phyloP scores from a whole-genome alignment of 257 asterid genomes.

The Asclepias syriaca region DNA sequence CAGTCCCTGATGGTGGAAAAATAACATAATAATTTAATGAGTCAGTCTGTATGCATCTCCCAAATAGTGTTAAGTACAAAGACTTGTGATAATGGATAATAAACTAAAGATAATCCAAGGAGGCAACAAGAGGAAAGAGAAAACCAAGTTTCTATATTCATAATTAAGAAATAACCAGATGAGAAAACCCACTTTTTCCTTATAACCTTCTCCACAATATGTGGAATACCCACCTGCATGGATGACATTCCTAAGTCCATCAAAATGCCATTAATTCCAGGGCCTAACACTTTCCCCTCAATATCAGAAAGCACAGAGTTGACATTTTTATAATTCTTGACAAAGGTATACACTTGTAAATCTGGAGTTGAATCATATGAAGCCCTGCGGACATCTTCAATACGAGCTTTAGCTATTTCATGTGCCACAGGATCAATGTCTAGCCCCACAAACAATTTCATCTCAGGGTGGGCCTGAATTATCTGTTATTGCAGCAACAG shows the following conservation, averaged over 20 bases:
- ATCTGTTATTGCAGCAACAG: conserved; percentile 49
- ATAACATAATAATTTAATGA: background rate
- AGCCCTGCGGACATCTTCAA: conserved; percentile 32
- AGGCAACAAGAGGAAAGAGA: background rate
- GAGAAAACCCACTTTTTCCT: conserved; percentile 2
- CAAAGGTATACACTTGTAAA: conserved; percentile 49
- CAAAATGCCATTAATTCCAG: conserved; percentile 73
- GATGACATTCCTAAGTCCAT: conserved; percentile 99
- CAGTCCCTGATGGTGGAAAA: background rate
- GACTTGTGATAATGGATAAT: background rate
- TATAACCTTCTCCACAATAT: background rate
- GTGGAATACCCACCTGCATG: conserved; percentile 71
- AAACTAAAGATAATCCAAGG: background rate
- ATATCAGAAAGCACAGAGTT: conserved; percentile 52
- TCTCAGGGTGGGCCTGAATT: conserved; percentile 79
- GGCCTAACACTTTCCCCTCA: conserved; percentile 30
- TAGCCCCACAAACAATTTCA: conserved; percentile 69
- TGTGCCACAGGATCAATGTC: conserved; percentile 95
- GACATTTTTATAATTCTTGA: conserved; percentile 59
- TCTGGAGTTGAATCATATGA: conserved; percentile 26
- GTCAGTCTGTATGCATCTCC: background rate
- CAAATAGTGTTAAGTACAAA: background rate
- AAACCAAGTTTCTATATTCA: background rate
- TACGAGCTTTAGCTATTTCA: conserved; percentile 53
- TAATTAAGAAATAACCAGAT: background rate